Evolutionary conservation across 768 basidiomycete species (phyloP), one percentile per base, ranked within the genome.

Genomic region (Rhizopogon rudus): DNA sequence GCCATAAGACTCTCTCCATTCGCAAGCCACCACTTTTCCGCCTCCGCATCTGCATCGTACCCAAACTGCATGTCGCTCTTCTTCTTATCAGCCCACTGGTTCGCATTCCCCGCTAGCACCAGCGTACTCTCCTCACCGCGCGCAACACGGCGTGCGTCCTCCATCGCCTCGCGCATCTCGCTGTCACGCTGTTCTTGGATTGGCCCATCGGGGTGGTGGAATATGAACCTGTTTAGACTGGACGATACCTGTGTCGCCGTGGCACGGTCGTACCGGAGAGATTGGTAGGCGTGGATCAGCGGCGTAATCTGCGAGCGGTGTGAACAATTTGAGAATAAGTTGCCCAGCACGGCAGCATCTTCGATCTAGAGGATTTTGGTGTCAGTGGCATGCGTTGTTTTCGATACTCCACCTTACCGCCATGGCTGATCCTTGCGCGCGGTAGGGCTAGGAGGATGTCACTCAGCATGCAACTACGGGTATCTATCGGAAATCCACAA

Each of bases 61-160:
- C 74, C 73, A 65, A 82, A 84, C 60, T 79, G 76, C 4, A 59
- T 60, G 25, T 45, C 54, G 49, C 67, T 82, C 73, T 81, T 83
- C 49, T 63, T 66, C 61, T 71, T 74, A 61, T 85, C 83, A 7
- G 81, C 81, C 84, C 83, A 84, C 56, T 81, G 75, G 54, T 84
- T 84, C 52, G 74, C 71, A 60, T 77, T 82, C 29, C 71, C 71
- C 8, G 31, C 50, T 42, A 56, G 41, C 37, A 45, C 44, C 56
- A 57, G 49, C 44, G 39, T 50, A 57, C 51, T 59, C 39, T 16
- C 3, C 59, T 60, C 35, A 40, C 65, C 63, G 9, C 52, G 54
- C 16, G 44, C 64, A 53, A 64, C 62, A 53, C 60, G 53, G 52
- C 74, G 54, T 49, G 76, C 75, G 0, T 60, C 61, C 28, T 69